Evolutionary conservation across 768 basidiomycete species (phyloP), one percentile per base, ranked within the genome.

Genomic region (Hericium alpestre): DNA sequence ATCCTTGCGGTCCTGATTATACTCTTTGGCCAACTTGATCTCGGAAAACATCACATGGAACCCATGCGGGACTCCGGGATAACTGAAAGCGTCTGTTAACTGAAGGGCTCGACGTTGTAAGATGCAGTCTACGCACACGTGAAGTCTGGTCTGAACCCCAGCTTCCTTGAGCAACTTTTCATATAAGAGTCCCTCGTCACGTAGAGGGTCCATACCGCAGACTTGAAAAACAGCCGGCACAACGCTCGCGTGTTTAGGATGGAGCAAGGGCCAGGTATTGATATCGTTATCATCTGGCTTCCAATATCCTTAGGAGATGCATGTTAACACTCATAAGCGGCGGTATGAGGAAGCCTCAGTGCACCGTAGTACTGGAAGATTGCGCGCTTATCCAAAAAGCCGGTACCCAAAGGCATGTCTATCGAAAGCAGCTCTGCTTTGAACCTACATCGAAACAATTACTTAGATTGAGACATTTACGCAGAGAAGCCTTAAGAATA

Each of bases 71-170:
- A 25, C 25, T 25, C 25, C 25, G 25, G 25, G 25, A 25, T 25
- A 25, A 25, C 25, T 25, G 58, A 6, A 55, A n/a, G 2, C 54
- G 3, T 55, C 27, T 47, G 54, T 41, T 59, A 59, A 40, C 58
- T 59, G 52, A 10, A 43, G 41, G 22, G 1, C 13, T 27, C 20
- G 23, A 8, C 8, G 11, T 50, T 7, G 41, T 15, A 12, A 43
- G 15, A 15, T 7, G 41, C 15, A 15, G 0, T 43, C 2, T 43
- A 18, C 56, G 18, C 22, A 56, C 56, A 51, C 23, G 47, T 56
- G 8, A 8, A 56, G 32, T 10, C 37, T 18, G 6, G 56, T 56
- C 32, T 39, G 4, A 16, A 23, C 37, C 4, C 56, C 56, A 10
- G 37, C 56, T 11, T 56, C 56, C 7, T 38, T 27, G 10, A 56